phyloP scores from a whole-genome alignment of 192 early-diverging fungal species.

The Obelidium mucronatum region DNA sequence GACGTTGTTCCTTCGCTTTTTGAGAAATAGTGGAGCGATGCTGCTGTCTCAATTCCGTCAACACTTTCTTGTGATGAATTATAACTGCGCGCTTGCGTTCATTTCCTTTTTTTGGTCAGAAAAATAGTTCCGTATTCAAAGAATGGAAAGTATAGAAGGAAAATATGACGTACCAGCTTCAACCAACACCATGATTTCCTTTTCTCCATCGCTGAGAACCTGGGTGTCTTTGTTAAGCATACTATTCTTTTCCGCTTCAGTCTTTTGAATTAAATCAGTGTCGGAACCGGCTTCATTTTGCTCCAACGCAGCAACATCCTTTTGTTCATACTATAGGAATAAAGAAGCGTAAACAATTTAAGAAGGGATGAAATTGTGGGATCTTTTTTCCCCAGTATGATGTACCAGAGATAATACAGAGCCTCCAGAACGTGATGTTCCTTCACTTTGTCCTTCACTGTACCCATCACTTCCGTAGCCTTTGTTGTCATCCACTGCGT shows the following conservation, averaged over 20 bases:
- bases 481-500: background rate
- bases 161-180: conserved; percentile 14
- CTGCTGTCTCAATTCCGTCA: conserved; percentile 26
- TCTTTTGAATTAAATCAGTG: background rate
- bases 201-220: conserved; percentile 20
- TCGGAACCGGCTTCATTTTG: background rate
- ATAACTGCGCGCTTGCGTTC: conserved; percentile 13
- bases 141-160: background rate
- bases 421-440: conserved; percentile 13
- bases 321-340: too few species aligned
- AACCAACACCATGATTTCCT: conserved; percentile 6
- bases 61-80: conserved; percentile 36
- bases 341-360: too few species aligned
- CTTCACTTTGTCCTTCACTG: conserved; percentile 30
- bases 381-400: background rate
- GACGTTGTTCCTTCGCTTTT: conserved; percentile 28
- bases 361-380: too few species aligned
- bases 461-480: background rate
- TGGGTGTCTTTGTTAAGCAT: conserved; percentile 11
- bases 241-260: conserved; percentile 21
- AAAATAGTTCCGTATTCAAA: background rate
- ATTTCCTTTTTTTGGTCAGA: too few species aligned
- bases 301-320: background rate
- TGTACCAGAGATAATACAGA: background rate
- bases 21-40: conserved; percentile 11